Evolutionary conservation across 2,329 filamentous ascomycete genomes (phyloP).

Genomic region (Microascus cirrosus): DNA sequence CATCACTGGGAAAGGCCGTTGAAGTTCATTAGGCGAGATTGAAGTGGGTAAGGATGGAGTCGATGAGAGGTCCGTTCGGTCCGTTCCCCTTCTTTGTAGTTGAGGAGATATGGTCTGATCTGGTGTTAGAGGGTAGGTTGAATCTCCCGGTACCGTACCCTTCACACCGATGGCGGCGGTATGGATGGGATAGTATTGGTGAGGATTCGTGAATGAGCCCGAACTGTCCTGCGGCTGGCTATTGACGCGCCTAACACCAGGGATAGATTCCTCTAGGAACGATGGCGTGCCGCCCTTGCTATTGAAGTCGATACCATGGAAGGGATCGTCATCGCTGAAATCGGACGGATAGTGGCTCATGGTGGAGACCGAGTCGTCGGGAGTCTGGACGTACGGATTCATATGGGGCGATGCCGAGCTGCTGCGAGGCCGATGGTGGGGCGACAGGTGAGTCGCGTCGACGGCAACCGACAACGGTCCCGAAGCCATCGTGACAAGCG

Average conservation of each 20-base stretch:
- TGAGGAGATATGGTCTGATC: slow-evolving; percentile 37
- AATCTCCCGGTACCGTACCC: not conserved
- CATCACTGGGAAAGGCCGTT: slow-evolving; percentile 24
- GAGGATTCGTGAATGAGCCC: not conserved
- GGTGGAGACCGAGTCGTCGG: slow-evolving; percentile 35
- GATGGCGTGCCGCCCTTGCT: slow-evolving; percentile 28
- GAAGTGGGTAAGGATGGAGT: slow-evolving; percentile 18
- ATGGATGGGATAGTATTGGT: not conserved
- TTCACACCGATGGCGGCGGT: not conserved
- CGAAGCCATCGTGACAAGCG: not conserved
- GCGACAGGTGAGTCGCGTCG: slow-evolving; percentile 1
- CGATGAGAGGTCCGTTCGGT: not conserved
- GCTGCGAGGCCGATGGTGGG: slow-evolving; percentile 1
- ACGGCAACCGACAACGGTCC: not conserved
- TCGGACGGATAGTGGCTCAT: slow-evolving; percentile 38
- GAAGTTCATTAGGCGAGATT: slow-evolving; percentile 28
- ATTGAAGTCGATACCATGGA: slow-evolving; percentile 38
- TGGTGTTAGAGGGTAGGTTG: slow-evolving; percentile 36
- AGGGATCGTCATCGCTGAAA: slow-evolving; percentile 33
- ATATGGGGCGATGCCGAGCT: not conserved
- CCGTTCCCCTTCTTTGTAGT: not conserved
- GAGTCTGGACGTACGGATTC: slow-evolving; percentile 24
- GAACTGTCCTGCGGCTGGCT: not conserved
- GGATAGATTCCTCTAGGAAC: slow-evolving; percentile 27
- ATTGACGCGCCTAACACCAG: not conserved